phyloP scores from a whole-genome alignment of 495 filamentous ascomycete genomes.

The Barbatosphaeria neglecta region DNA sequence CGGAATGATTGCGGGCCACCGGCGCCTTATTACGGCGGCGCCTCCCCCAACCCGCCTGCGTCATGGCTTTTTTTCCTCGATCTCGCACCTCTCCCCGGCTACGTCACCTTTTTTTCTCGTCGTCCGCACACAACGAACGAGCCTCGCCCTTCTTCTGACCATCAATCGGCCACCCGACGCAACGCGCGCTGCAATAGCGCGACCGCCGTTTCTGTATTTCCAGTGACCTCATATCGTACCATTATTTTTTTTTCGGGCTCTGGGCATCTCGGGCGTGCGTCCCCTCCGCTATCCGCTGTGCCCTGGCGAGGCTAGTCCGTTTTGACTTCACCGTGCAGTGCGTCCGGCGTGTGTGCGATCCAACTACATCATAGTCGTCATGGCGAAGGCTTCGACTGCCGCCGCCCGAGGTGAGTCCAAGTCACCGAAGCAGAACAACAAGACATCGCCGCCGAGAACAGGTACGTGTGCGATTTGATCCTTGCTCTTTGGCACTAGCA shows the following conservation, averaged over 20 bases:
- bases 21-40: not conserved
- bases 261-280: not conserved
- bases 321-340: slow-evolving; percentile 4
- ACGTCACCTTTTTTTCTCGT: not conserved
- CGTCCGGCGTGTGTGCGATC: slow-evolving; percentile 6
- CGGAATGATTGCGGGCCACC: not conserved
- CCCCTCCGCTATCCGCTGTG: not conserved
- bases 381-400: slow-evolving; percentile 23
- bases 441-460: slow-evolving; percentile 17
- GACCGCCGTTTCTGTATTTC: slow-evolving; percentile 10
- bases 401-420: slow-evolving; percentile 21
- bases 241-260: slow-evolving; percentile 5
- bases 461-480: slow-evolving; percentile 16
- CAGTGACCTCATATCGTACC: slow-evolving; percentile 22
- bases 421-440: slow-evolving; percentile 23
- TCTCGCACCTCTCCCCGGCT: not conserved
- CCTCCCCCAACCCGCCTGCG: not conserved
- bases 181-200: slow-evolving; percentile 16
- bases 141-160: not conserved
- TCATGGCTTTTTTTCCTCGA: slow-evolving; percentile 1
- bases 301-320: slow-evolving; percentile 5
- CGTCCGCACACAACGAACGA: not conserved
- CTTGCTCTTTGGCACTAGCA: not conserved
- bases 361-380: slow-evolving; percentile 28
- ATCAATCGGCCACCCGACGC: not conserved